Evolutionary conservation across 176 grass and related monocot genomes (phyloP).

Genomic region (Carex myosuroides): DNA sequence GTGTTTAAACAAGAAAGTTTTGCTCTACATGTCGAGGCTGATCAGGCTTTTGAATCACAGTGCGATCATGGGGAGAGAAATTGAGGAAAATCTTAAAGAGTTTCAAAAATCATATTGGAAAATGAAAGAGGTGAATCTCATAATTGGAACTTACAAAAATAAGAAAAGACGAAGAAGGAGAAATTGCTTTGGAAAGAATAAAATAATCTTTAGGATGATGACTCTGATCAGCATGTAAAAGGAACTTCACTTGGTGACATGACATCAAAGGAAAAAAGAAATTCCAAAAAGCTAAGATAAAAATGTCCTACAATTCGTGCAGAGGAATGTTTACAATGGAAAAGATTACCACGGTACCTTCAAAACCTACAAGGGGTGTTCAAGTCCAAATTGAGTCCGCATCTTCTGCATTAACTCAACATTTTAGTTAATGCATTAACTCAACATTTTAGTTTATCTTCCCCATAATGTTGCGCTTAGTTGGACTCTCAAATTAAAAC

Average conservation of each 20-base stretch:
- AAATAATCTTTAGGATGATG: neutral
- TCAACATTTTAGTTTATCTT: too few species aligned
- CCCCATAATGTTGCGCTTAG: too few species aligned
- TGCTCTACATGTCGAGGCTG: neutral
- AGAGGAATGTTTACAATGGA: too few species aligned
- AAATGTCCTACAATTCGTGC: neutral
- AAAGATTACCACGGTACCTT: neutral
- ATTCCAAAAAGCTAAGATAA: too few species aligned
- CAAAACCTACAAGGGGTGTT: neutral
- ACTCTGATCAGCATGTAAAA: neutral
- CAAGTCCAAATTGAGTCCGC: neutral
- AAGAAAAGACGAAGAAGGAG: neutral
- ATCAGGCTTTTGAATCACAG: neutral
- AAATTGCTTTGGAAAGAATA: neutral
- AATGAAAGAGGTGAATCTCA: neutral
- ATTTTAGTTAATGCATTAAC: neutral
- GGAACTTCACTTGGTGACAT: too few species aligned
- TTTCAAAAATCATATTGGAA: neutral
- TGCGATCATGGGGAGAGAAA: neutral
- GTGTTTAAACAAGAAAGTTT: neutral
- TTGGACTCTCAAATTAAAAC: too few species aligned
- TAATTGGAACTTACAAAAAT: neutral
- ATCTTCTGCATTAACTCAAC: neutral
- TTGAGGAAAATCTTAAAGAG: neutral
- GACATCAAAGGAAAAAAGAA: too few species aligned